These are phyloP conservation scores for Sporisorium exsertum DNA, from an alignment of 1,284 basidiomycete species.

Conservation along the genomic window DNA sequence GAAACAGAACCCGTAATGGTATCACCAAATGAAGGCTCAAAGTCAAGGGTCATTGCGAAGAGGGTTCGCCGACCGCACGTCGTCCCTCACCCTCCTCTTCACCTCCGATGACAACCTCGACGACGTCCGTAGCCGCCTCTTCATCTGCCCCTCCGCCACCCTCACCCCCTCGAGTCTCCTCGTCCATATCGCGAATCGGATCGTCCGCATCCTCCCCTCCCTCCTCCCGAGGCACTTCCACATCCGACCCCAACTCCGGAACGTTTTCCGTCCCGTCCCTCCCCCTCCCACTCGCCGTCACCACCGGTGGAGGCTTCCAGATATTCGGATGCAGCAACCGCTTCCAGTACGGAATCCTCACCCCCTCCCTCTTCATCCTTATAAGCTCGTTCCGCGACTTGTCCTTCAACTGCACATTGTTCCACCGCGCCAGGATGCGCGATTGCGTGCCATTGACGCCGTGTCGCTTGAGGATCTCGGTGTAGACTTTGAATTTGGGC, in stretches of 20 bases:
- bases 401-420: slow-evolving; percentile 63
- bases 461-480: slow-evolving; percentile 45
- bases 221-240: neutral
- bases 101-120: slow-evolving; percentile 20
- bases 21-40: too few relatives aligned
- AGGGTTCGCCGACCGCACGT: slow-evolving; percentile 16
- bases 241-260: slow-evolving; percentile 13
- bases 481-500: slow-evolving; percentile 43
- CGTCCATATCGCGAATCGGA: slow-evolving; percentile 12
- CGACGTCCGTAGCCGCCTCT: slow-evolving; percentile 3
- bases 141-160: neutral
- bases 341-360: slow-evolving; percentile 55
- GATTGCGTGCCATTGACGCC: slow-evolving; percentile 34
- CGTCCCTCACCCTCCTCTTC: neutral
- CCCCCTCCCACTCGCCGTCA: slow-evolving; percentile 1
- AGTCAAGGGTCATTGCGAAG: slow-evolving; percentile 13
- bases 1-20: neutral
- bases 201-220: slow-evolving; percentile 11
- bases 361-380: slow-evolving; percentile 44
- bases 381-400: slow-evolving; percentile 57
- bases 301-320: slow-evolving; percentile 30
- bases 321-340: slow-evolving; percentile 43
- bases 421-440: slow-evolving; percentile 37
- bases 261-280: slow-evolving; percentile 45
- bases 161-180: neutral